Evolutionary conservation across 305 asterid genomes (phyloP).

Genomic region (Fraxinus latifolia): DNA sequence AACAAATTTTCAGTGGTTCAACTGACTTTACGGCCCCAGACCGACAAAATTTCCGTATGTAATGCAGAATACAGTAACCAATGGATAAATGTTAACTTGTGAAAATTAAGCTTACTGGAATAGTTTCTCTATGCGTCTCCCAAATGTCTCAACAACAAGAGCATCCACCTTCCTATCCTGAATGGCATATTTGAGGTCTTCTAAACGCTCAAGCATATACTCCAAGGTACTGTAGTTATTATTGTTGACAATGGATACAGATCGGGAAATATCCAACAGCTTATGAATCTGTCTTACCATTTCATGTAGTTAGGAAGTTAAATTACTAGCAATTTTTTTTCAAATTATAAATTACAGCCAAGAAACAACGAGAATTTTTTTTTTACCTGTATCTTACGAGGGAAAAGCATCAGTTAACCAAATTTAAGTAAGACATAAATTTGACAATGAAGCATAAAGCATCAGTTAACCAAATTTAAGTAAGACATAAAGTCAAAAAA

Average conservation of each 20-base stretch:
- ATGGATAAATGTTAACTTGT: constrained; percentile 23
- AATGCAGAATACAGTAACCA: constrained; percentile 17
- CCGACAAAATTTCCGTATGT: constrained; percentile 7
- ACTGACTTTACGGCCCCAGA: constrained; percentile 10
- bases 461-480: constrained; percentile 15
- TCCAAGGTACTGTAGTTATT: constrained; percentile 78
- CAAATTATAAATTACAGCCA: constrained; percentile 14
- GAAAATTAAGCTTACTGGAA: constrained; percentile 71
- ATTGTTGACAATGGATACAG: constrained; percentile 63
- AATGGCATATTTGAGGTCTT: constrained; percentile 86
- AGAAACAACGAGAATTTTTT: neutral
- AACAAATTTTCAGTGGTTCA: constrained; percentile 8
- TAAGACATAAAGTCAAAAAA: neutral
- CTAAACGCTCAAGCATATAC: constrained; percentile 73
- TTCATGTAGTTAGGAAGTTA: constrained; percentile 30
- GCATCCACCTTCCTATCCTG: constrained; percentile 98
- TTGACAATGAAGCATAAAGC: neutral
- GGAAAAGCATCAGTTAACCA: constrained; percentile 10
- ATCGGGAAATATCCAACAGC: constrained; percentile 77
- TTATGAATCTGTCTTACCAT: constrained; percentile 67
- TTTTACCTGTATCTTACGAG: constrained; percentile 3
- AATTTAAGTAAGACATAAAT: neutral
- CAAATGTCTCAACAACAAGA: constrained; percentile 96
- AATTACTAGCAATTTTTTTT: constrained; percentile 12
- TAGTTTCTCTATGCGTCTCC: constrained; percentile 93